These are phyloP conservation scores for Exophiala viscosa DNA, from an alignment of 2,329 filamentous ascomycete species.

Conservation along the genomic window DNA sequence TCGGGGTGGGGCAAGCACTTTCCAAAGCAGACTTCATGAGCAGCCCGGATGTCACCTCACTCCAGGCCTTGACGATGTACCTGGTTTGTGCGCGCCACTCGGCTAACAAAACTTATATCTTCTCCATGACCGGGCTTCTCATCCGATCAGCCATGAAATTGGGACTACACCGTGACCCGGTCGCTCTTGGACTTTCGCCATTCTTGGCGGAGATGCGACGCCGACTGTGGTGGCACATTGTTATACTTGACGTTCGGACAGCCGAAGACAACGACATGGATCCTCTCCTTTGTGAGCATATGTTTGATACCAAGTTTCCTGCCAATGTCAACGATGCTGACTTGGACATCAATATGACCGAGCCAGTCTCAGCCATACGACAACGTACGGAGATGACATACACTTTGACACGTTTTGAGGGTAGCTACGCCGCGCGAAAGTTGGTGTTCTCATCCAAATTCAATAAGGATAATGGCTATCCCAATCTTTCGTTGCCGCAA, in stretches of 20 bases:
- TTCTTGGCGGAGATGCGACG: conserved; percentile 43
- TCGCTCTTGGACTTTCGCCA: conserved; percentile 33
- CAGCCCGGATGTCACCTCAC: conserved; percentile 57
- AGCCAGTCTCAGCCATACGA: neutral
- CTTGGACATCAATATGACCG: conserved; percentile 33
- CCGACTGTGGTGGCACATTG: conserved; percentile 35
- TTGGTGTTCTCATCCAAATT: conserved; percentile 28
- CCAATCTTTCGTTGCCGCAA: conserved; percentile 7
- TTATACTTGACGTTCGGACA: conserved; percentile 55
- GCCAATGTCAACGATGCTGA: conserved; percentile 49
- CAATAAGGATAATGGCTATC: conserved; percentile 22
- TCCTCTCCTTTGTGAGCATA: conserved; percentile 53
- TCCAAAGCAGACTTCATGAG: conserved; percentile 59
- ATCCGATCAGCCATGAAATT: conserved; percentile 37
- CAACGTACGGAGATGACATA: conserved; percentile 29
- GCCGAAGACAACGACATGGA: conserved; percentile 62
- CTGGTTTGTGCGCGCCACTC: conserved; percentile 48
- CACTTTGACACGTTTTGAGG: conserved; percentile 26
- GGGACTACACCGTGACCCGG: conserved; percentile 29
- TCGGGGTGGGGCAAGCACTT: conserved; percentile 60
- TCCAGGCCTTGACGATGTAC: conserved; percentile 62
- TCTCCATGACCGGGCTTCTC: conserved; percentile 40
- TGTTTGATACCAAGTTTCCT: conserved; percentile 55
- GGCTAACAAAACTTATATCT: conserved; percentile 40
- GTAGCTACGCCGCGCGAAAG: conserved; percentile 25